Percentiles rank a stretch among this genome's conserved stretches.
Evolutionary conservation across 1,284 basidiomycete species (phyloP).

Genomic region (Dichomitus squalens): DNA sequence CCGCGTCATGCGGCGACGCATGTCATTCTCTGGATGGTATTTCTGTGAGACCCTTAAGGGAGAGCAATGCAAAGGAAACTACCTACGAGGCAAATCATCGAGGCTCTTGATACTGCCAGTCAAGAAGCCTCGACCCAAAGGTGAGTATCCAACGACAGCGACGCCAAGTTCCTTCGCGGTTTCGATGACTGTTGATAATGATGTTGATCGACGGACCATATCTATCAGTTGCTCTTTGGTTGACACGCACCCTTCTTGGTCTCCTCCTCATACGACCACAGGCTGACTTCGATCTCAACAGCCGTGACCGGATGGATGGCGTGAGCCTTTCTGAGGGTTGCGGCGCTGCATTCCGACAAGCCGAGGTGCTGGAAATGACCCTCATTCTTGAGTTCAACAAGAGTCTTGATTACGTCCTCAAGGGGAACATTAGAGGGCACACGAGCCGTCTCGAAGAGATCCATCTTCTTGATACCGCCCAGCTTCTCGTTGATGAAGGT

Average conservation of each 20-base stretch:
- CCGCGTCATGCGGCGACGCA: slow-evolving; percentile 37
- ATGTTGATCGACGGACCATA: neutral
- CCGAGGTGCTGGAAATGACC: slow-evolving; percentile 51
- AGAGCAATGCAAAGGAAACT: too few relatives aligned
- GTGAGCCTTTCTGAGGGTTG: slow-evolving; percentile 41
- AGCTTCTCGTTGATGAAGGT: slow-evolving; percentile 44
- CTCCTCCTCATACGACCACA: slow-evolving; percentile 53
- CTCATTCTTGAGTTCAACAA: slow-evolving; percentile 36
- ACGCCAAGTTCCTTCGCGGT: slow-evolving; percentile 47
- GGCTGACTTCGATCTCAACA: slow-evolving; percentile 57
- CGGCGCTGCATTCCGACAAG: slow-evolving; percentile 49
- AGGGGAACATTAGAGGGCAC: slow-evolving; percentile 35
- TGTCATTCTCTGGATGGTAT: slow-evolving; percentile 34
- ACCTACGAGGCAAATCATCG: slow-evolving; percentile 45
- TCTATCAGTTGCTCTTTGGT: neutral
- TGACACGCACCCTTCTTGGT: slow-evolving; percentile 39
- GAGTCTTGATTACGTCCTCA: slow-evolving; percentile 35
- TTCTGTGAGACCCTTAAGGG: neutral
- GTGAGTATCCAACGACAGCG: slow-evolving; percentile 58
- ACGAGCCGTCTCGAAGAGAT: slow-evolving; percentile 45
- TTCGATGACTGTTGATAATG: slow-evolving; percentile 35
- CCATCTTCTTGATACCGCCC: slow-evolving; percentile 45
- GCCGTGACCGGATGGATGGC: slow-evolving; percentile 43
- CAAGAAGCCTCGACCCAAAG: slow-evolving; percentile 59
- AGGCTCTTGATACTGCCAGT: slow-evolving; percentile 49